These are phyloP conservation scores for Saturnispora bothae DNA, from an alignment of 805 yeast genomes.

Conservation along the genomic window DNA sequence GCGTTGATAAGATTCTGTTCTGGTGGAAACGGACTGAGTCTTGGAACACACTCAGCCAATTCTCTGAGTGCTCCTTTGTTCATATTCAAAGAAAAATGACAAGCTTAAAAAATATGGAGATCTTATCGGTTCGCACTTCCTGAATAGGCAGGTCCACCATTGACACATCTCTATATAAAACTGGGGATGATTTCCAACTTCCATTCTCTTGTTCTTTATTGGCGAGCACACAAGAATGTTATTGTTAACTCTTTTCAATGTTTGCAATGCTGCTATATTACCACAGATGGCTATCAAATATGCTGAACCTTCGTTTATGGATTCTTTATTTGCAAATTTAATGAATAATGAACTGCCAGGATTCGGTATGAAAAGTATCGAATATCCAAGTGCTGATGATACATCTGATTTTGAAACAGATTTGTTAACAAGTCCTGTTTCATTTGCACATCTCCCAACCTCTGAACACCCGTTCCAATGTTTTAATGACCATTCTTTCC, in stretches of 20 bases:
- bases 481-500: constrained; percentile 32
- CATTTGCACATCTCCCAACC: constrained; percentile 43
- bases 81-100: neutral
- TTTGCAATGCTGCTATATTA: neutral
- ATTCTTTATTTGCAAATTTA: neutral
- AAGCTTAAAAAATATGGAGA: neutral
- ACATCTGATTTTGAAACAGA: constrained; percentile 22
- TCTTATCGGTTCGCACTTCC: neutral
- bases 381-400: constrained; percentile 29
- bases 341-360: neutral
- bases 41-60: constrained; percentile 1
- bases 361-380: constrained; percentile 14
- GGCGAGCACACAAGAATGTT: too few relatives aligned
- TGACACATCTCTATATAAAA: neutral
- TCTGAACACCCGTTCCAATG: constrained; percentile 28
- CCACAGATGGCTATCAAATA: neutral
- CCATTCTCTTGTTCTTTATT: too few relatives aligned
- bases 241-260: neutral
- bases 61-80: constrained; percentile 3
- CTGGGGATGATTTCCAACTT: too few relatives aligned
- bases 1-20: constrained; percentile 21
- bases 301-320: neutral
- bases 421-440: constrained; percentile 40
- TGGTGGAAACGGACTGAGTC: constrained; percentile 10
- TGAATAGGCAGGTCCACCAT: neutral